Evolutionary conservation across 2,329 filamentous ascomycete species (phyloP), one percentile per base, ranked within the genome.

Genomic region (Aotearoamyces nothofagi): DNA sequence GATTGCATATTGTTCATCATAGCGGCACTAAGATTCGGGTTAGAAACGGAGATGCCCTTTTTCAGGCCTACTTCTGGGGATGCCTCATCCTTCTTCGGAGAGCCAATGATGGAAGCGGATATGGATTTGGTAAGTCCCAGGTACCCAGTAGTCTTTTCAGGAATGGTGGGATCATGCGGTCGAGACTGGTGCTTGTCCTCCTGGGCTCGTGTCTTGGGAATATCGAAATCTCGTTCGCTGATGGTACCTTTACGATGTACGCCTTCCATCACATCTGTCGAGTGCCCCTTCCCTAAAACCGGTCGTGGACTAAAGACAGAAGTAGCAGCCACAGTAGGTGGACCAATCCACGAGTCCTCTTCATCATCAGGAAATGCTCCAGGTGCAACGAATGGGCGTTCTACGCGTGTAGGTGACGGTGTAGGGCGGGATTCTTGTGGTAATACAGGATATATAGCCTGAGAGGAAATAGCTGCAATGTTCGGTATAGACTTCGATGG

Each of bases 21-120:
- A 10, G 67, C 74, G 8, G 69, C 75, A 6, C 54, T 55, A 15
- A 65, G 50, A 11, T 59, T 48, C 5, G 65, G 60, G 34, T 71
- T 69, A 0, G 72, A 72, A 2, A 68, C 62, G 0, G 75, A 75
- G 8, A 66, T 57, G 1, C 61, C 60, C 51, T 80, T 81, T 38
- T 71, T 66, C 39, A 47, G 7, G 53, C 50, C 9, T 49, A 38
- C 32, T 50, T 44, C 31, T 52, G 46, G 3, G 43, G 40, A 32
- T 35, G 42, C 38, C 37, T 38, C 29, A 11, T 32, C 50, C 42
- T 47, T 59, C 32, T 50, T 54, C 17, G 67, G 64, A 1, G 66
- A 69, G 13, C 56, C 54, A 15, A 76, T 51, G 3, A 61, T 56
- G 3, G 75, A 67, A 5, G 75, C 68, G 9, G 78, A 78, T 5